Evolutionary conservation across 306 rosid species (phyloP).

Genomic region (Hylodesmum podocarpum): DNA sequence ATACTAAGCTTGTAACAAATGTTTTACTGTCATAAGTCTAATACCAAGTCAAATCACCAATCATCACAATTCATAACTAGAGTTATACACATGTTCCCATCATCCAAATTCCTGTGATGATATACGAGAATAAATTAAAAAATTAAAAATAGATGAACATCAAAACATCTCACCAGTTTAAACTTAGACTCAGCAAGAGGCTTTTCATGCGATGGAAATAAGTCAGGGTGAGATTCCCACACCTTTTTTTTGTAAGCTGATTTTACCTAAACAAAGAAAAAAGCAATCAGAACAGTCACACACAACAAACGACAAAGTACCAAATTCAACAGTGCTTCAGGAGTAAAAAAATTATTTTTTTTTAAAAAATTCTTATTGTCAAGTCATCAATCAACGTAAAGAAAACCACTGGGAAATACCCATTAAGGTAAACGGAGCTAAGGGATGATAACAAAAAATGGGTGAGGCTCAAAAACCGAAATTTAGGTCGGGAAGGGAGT

Average conservation of each 20-base stretch:
- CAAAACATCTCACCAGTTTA: conserved; percentile 52
- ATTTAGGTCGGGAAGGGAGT: neutral
- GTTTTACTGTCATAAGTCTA: neutral
- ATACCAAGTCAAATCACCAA: neutral
- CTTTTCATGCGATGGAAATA: conserved; percentile 64
- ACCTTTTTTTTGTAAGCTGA: conserved; percentile 72
- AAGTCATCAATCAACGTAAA: neutral
- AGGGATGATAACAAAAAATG: neutral
- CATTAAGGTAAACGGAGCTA: neutral
- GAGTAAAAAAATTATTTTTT: neutral
- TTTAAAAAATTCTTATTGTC: neutral
- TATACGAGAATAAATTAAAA: neutral
- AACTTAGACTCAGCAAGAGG: conserved; percentile 65
- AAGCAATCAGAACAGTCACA: neutral
- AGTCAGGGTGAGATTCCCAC: conserved; percentile 86
- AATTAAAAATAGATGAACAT: neutral
- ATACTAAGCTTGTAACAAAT: neutral
- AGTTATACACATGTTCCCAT: neutral
- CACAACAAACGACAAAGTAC: neutral
- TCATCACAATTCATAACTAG: neutral
- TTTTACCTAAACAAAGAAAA: conserved; percentile 54
- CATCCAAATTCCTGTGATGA: neutral
- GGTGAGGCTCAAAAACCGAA: neutral
- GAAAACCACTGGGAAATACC: neutral
- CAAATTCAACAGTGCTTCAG: neutral